A percentile compares a stretch with the other conserved stretches of the same genome.
These are phyloP conservation scores for Nepenthes mirabilis DNA, from an alignment of 148 eudicot genomes.

Conservation along the genomic window DNA sequence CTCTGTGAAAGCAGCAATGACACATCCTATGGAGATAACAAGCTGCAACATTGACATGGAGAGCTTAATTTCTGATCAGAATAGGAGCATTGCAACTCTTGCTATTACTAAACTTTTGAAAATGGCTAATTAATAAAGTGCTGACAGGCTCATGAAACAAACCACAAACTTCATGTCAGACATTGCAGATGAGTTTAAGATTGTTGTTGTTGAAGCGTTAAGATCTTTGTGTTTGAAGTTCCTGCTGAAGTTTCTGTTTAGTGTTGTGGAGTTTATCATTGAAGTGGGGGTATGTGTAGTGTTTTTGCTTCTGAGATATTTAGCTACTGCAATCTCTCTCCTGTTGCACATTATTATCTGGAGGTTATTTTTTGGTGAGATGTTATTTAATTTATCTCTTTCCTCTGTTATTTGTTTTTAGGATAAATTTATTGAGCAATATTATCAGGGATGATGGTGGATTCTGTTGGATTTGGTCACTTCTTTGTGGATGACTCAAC, in stretches of 20 bases:
- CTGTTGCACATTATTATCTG: too few relatives aligned
- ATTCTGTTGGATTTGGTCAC: too few relatives aligned
- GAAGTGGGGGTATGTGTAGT: neutral
- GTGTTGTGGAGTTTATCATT: slow-evolving; percentile 26
- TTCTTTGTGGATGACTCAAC: too few relatives aligned
- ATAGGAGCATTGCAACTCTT: slow-evolving; percentile 98
- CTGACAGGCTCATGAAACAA: slow-evolving; percentile 96
- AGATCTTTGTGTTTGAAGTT: slow-evolving; percentile 89
- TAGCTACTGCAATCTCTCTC: too few relatives aligned
- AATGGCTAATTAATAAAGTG: slow-evolving; percentile 94
- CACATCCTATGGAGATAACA: slow-evolving; percentile 94
- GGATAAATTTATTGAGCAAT: slow-evolving; percentile 96
- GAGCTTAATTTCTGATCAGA: slow-evolving; percentile 94
- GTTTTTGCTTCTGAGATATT: neutral
- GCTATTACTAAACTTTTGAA: slow-evolving; percentile 92
- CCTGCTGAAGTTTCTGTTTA: slow-evolving; percentile 86
- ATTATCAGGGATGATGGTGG: slow-evolving; percentile 99
- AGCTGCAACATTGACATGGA: slow-evolving; percentile 99
- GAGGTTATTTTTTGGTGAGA: too few relatives aligned
- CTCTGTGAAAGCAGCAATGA: slow-evolving; percentile 77
- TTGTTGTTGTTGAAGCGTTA: slow-evolving; percentile 95
- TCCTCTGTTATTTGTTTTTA: slow-evolving; percentile 12
- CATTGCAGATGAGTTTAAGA: slow-evolving; percentile 98
- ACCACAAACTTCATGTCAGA: slow-evolving; percentile 98
- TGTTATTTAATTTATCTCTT: neutral